Percentiles rank a stretch among this genome's conserved stretches.
Evolutionary conservation across 805 yeast species (phyloP).

Genomic region (Candida yuanshanica): DNA sequence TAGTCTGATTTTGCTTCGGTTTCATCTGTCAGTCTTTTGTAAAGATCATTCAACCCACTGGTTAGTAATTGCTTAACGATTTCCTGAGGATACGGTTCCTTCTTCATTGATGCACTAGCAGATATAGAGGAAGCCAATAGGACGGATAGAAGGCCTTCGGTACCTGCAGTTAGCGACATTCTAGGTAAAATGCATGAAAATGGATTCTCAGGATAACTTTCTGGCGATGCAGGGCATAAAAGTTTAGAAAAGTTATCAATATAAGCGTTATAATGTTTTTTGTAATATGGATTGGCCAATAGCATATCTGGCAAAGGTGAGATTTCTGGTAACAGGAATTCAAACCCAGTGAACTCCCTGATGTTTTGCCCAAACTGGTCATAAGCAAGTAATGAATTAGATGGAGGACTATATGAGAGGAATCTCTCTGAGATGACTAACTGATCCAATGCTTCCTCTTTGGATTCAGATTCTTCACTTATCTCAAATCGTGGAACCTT

Average conservation of each 20-base stretch:
- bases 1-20: conserved; percentile 56
- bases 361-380: background rate
- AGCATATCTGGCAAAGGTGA: conserved; percentile 55
- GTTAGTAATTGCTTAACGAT: conserved; percentile 48
- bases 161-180: conserved; percentile 56
- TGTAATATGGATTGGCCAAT: conserved; percentile 51
- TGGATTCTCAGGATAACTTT: conserved; percentile 54
- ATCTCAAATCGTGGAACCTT: too few relatives aligned
- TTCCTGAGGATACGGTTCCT: conserved; percentile 24
- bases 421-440: conserved; percentile 1
- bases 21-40: conserved; percentile 44
- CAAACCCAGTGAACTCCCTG: conserved; percentile 6
- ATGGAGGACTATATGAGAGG: background rate
- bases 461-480: background rate
- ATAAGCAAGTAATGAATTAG: background rate
- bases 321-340: conserved; percentile 1
- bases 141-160: conserved; percentile 49
- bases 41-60: conserved; percentile 51
- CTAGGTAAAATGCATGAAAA: conserved; percentile 60
- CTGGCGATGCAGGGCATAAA: conserved; percentile 61
- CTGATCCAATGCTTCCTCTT: background rate
- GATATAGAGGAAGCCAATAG: conserved; percentile 46
- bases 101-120: conserved; percentile 26
- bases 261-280: conserved; percentile 59
- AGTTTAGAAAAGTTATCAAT: conserved; percentile 52